Evolutionary conservation across 768 basidiomycete species (phyloP).

Genomic region (Dentipellis sp.): DNA sequence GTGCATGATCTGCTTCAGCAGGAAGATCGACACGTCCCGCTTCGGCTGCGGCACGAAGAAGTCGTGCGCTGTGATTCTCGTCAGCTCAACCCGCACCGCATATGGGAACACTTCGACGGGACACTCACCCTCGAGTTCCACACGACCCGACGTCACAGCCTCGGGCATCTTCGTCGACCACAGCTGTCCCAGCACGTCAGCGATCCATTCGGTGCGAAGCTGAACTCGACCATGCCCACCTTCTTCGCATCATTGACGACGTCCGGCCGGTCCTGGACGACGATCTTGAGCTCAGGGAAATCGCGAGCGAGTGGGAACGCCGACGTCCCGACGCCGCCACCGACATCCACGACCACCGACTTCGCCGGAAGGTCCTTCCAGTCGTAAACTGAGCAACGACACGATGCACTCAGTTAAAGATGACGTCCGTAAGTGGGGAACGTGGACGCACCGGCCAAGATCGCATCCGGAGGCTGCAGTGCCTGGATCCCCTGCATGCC

Average conservation of each 20-base stretch:
- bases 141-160: neutral
- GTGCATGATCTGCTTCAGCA: constrained; percentile 28
- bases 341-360: neutral
- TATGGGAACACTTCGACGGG: no score
- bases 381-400: no score
- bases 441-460: neutral
- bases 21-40: constrained; percentile 26
- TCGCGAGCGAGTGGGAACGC: neutral
- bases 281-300: neutral
- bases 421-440: no score
- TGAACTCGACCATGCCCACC: no score
- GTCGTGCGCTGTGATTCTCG: constrained; percentile 17
- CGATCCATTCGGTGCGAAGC: no score
- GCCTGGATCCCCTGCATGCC: neutral
- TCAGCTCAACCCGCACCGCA: no score
- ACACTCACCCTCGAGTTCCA: neutral
- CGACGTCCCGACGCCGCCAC: neutral
- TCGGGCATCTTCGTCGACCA: neutral
- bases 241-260: neutral
- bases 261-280: neutral
- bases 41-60: constrained; percentile 30
- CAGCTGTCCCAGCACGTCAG: neutral
- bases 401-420: no score
- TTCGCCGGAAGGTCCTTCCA: neutral
- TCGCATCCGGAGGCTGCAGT: neutral